These are phyloP conservation scores for Termitomyces eurrhizus DNA, from an alignment of 768 basidiomycete species.

Conservation along the genomic window DNA sequence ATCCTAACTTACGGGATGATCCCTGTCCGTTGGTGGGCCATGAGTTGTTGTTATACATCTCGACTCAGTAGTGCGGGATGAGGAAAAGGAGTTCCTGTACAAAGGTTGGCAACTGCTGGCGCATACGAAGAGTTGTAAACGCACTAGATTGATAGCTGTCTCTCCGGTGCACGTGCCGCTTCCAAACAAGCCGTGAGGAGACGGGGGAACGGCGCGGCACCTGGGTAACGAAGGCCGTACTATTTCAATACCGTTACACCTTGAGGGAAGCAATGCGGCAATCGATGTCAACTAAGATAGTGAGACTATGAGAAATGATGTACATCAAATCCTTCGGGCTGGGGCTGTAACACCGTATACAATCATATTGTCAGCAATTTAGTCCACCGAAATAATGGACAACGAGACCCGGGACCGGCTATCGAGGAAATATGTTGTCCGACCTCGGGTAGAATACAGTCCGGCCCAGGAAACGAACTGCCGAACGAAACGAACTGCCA, in stretches of 20 bases:
- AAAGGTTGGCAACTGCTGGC: slow-evolving; percentile 1
- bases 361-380: neutral
- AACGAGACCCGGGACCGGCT: neutral
- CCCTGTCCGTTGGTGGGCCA: slow-evolving; percentile 10
- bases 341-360: slow-evolving; percentile 11
- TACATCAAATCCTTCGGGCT: neutral
- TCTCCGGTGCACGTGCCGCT: slow-evolving; percentile 11
- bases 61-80: neutral
- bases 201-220: slow-evolving; percentile 7
- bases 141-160: slow-evolving; percentile 3
- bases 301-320: slow-evolving; percentile 11
- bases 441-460: neutral
- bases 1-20: neutral
- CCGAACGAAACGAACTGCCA: slow-evolving; percentile 5
- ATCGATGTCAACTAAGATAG: slow-evolving; percentile 5
- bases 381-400: slow-evolving; percentile 5
- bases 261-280: slow-evolving; percentile 9
- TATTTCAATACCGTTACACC: slow-evolving; percentile 10
- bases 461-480: neutral
- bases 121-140: slow-evolving; percentile 10
- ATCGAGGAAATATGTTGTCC: neutral
- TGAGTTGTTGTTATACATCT: slow-evolving; percentile 17
- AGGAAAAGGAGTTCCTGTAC: slow-evolving; percentile 3
- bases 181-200: slow-evolving; percentile 14
- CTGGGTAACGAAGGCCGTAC: slow-evolving; percentile 12